Percentiles rank a stretch among this genome's conserved stretches.
Conservation (phyloP, 2,329 filamentous ascomycete genomes). For the Arthrobotrys musiformis region DNA sequence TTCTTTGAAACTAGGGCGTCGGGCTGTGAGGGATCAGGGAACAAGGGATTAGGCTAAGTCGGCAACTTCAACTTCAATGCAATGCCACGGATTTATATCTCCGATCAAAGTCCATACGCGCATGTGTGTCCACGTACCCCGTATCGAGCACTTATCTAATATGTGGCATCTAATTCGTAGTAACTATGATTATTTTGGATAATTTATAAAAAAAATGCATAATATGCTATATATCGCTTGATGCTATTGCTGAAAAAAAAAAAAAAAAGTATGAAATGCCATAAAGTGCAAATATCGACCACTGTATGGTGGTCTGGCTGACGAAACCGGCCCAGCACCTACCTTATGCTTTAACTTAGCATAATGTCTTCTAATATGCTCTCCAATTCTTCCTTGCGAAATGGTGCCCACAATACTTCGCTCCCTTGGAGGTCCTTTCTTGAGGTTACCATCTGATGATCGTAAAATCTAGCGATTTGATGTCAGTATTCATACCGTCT, state of each 20-base stretch:
- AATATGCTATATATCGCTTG: background rate
- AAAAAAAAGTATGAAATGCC: background rate
- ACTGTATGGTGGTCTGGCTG: too few species aligned
- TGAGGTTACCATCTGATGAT: slow-evolving; percentile 96
- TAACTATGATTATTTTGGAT: background rate
- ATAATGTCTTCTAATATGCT: slow-evolving; percentile 79
- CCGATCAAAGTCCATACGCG: background rate
- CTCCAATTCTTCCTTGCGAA: slow-evolving; percentile 88
- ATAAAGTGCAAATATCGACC: too few species aligned
- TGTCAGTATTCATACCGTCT: slow-evolving; percentile 50
- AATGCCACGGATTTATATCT: background rate
- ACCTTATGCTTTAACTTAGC: slow-evolving; percentile 7
- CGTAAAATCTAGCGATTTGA: slow-evolving; percentile 76
- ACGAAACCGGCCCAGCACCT: too few species aligned
- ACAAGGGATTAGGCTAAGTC: background rate
- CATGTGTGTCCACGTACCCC: too few species aligned
- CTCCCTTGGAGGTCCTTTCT: slow-evolving; percentile 85
- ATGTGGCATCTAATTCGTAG: background rate
- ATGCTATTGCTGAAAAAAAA: background rate
- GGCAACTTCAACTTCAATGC: background rate
- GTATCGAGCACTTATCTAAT: background rate
- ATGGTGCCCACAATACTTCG: slow-evolving; percentile 85
- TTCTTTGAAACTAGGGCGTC: too few species aligned
- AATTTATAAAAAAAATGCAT: background rate
- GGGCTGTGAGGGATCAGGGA: too few species aligned